Conservation (phyloP, 192 early-diverging fungal species). For the Umbelopsis sp. region DNA sequence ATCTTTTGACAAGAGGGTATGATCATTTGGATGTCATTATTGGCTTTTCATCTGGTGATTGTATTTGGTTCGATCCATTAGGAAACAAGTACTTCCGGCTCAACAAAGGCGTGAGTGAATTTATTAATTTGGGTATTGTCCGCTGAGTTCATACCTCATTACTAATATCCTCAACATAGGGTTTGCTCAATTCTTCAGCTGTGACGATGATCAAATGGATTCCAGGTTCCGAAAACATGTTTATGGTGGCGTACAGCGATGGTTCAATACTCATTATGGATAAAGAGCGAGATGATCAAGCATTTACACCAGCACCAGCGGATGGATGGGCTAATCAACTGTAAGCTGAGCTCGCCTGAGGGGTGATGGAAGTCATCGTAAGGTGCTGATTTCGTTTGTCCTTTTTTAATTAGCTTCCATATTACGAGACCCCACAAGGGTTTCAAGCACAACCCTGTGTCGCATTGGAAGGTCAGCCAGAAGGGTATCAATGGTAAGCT, state of each 20-base stretch:
- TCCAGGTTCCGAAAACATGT: constrained; percentile 81
- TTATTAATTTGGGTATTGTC: background rate
- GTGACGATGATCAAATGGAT: constrained; percentile 90
- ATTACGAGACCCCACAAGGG: constrained; percentile 59
- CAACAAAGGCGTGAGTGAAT: constrained; percentile 70
- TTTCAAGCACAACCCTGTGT: constrained; percentile 78
- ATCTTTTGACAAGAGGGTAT: constrained; percentile 63
- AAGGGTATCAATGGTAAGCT: constrained; percentile 71
- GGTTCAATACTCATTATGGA: constrained; percentile 86
- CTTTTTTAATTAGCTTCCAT: constrained; percentile 47
- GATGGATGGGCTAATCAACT: constrained; percentile 26
- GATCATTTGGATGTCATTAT: constrained; percentile 85
- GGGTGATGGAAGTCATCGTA: background rate
- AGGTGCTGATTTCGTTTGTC: background rate
- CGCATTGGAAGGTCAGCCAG: constrained; percentile 75
- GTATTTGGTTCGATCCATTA: constrained; percentile 85
- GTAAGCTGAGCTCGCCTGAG: background rate
- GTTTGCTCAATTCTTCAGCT: constrained; percentile 60
- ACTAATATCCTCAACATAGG: constrained; percentile 35
- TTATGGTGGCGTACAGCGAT: constrained; percentile 84
- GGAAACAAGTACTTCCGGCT: constrained; percentile 82
- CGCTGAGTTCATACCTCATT: background rate
- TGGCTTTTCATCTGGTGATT: constrained; percentile 79
- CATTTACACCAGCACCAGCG: constrained; percentile 34
- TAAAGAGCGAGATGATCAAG: constrained; percentile 83